phyloP scores from a whole-genome alignment of 257 asterid species.

The Phtheirospermum japonicum region DNA sequence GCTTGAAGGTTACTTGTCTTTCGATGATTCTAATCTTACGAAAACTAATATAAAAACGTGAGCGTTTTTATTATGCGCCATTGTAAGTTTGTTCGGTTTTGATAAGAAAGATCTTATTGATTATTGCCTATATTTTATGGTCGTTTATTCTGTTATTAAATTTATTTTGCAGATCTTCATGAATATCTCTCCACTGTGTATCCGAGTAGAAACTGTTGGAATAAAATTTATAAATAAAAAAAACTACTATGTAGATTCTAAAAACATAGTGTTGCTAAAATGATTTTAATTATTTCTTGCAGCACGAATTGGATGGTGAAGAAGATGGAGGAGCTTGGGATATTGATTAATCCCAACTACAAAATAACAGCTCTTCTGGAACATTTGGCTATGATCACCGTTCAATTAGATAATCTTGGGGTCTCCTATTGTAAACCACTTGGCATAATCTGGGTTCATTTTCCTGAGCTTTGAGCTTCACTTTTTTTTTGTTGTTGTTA shows the following conservation, averaged over 20 bases:
- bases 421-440: constrained; percentile 90
- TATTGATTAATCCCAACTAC: constrained; percentile 67
- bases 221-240: too few relatives aligned
- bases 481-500: neutral
- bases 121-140: constrained; percentile 16
- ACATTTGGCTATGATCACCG: constrained; percentile 88
- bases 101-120: constrained; percentile 2
- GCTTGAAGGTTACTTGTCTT: too few relatives aligned
- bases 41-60: too few relatives aligned
- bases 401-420: constrained; percentile 78
- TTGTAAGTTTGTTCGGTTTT: constrained; percentile 67
- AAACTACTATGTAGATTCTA: constrained; percentile 2
- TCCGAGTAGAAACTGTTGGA: constrained; percentile 46
- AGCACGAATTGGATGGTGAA: constrained; percentile 96
- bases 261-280: constrained; percentile 7
- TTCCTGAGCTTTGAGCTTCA: constrained; percentile 59
- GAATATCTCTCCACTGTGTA: constrained; percentile 89
- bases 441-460: constrained; percentile 89
- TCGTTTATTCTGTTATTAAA: constrained; percentile 10
- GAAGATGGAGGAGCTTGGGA: constrained; percentile 95
- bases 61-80: too few relatives aligned
- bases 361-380: constrained; percentile 90
- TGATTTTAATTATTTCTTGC: constrained; percentile 27
- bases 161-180: constrained; percentile 81
- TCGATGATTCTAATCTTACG: too few relatives aligned